Conservation (phyloP, 495 filamentous ascomycete genomes). For the Mycothermus thermophilus region DNA sequence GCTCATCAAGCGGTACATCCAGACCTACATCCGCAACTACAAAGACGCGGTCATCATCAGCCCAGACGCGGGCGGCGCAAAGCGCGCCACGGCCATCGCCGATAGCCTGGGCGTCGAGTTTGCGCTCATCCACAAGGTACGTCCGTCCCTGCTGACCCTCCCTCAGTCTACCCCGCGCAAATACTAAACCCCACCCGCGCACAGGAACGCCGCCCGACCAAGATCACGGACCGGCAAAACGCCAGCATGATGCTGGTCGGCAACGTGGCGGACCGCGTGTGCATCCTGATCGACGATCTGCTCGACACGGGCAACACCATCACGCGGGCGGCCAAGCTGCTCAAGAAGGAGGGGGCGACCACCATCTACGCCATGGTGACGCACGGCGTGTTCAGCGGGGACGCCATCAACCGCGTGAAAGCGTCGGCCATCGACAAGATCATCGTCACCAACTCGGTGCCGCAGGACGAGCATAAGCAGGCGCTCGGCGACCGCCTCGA, state of each 20-base stretch:
- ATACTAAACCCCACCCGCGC: neutral
- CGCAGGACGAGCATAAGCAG: conserved; percentile 64
- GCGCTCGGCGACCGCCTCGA: conserved; percentile 67
- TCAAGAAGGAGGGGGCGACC: conserved; percentile 86
- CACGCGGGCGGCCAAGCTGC: conserved; percentile 84
- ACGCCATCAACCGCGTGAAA: conserved; percentile 91
- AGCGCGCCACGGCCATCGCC: conserved; percentile 90
- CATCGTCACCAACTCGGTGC: conserved; percentile 87
- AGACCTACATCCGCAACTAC: conserved; percentile 71
- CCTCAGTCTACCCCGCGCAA: conserved; percentile 4
- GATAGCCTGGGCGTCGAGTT: conserved; percentile 87
- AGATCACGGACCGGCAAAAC: conserved; percentile 85
- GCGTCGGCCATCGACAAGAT: conserved; percentile 80
- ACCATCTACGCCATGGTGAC: conserved; percentile 84
- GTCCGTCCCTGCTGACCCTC: conserved; percentile 14
- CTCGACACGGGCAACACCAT: conserved; percentile 95
- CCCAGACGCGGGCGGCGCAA: conserved; percentile 97
- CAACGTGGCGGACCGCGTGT: conserved; percentile 65
- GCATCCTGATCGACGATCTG: conserved; percentile 88
- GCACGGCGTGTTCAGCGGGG: conserved; percentile 86
- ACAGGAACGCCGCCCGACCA: conserved; percentile 92
- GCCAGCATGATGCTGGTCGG: conserved; percentile 98
- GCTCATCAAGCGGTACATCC: conserved; percentile 80
- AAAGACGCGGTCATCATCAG: conserved; percentile 87
- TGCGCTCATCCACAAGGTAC: conserved; percentile 95